Evolutionary conservation across 371 early-diverging fungal genomes (phyloP), one percentile per base, ranked within the genome.

Genomic region (Rhizomucor miehei): DNA sequence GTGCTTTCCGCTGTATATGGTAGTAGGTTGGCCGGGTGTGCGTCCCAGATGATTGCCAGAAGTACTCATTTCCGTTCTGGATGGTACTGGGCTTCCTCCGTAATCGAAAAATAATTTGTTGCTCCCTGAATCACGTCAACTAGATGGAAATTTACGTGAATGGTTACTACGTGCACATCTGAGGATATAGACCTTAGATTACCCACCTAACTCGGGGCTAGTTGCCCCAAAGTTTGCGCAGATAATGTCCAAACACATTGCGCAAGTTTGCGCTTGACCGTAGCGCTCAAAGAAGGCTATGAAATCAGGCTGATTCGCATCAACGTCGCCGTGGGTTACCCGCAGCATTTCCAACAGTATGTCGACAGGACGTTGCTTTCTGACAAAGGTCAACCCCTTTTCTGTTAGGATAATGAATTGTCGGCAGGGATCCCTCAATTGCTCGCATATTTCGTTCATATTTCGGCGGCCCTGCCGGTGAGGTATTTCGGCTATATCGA

Each of bases 331-430:
- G 38, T 48, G 35, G 1, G 57, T 24, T 17, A 56, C 49, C 2
- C 44, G 1, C 11, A 86, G 40, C 5, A 87, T 51, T 50, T 79
- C 69, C 25, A 80, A 67, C 11, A 91, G 60, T 20, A 83, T 69
- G 52, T 92, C 92, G 6, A 92, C 82, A 11, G 94, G 94, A 36
- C 92, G 69, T 51, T 81, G 80, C 71, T 91, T 88, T 40, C 69
- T 67, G 46, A 84, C 76, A 21, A 87, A 69, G 2, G 66, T 70
- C 13, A 89, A 58, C 0, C 84, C 88, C 10, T 77, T 69, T 56
- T 87, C 90, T 5, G 93, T 87, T 46, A 93, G 64, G 5, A 89
- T 81, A 1, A 87, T 76, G 60, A 89, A 91, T 40, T 75, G 75
- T 34, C 92, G 72, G 4, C 84, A 69, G 10, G 87, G 81, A 17